Conservation (phyloP, 768 basidiomycete genomes). For the Infundibulicybe gibba region DNA sequence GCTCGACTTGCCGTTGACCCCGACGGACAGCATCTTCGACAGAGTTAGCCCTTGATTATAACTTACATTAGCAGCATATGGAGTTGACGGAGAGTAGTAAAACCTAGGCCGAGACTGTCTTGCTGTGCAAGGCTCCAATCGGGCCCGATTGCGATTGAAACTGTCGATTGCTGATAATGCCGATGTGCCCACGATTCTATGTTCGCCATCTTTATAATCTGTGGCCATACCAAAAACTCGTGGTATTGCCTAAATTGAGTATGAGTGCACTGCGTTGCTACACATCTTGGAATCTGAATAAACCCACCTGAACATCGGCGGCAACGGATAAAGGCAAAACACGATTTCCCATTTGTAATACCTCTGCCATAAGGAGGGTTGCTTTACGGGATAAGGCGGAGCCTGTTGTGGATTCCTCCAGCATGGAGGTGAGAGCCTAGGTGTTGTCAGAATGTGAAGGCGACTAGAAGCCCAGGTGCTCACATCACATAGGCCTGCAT, state of each 20-base stretch:
- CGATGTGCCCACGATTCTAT: constrained; percentile 79
- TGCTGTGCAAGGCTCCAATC: constrained; percentile 55
- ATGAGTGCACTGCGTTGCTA: neutral
- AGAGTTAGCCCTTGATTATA: constrained; percentile 58
- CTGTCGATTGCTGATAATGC: constrained; percentile 88
- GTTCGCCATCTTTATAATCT: constrained; percentile 71
- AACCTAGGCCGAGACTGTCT: constrained; percentile 67
- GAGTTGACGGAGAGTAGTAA: constrained; percentile 7
- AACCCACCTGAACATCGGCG: constrained; percentile 73
- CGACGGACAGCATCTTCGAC: constrained; percentile 84
- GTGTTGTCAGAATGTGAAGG: neutral
- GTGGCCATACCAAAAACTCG: constrained; percentile 82
- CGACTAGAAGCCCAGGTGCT: constrained; percentile 14
- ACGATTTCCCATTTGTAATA: constrained; percentile 84
- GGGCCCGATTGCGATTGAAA: constrained; percentile 84
- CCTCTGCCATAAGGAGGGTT: constrained; percentile 85
- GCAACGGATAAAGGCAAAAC: constrained; percentile 81
- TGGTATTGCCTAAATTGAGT: constrained; percentile 63
- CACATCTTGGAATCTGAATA: neutral
- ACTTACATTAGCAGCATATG: neutral
- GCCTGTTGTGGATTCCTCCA: constrained; percentile 75
- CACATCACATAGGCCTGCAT: constrained; percentile 88
- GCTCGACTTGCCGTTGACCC: constrained; percentile 88
- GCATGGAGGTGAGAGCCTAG: constrained; percentile 81
- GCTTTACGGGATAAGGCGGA: constrained; percentile 84